These are phyloP conservation scores for Cladosporium sp. DNA, from an alignment of 2,329 filamentous ascomycete genomes.

Conservation along the genomic window DNA sequence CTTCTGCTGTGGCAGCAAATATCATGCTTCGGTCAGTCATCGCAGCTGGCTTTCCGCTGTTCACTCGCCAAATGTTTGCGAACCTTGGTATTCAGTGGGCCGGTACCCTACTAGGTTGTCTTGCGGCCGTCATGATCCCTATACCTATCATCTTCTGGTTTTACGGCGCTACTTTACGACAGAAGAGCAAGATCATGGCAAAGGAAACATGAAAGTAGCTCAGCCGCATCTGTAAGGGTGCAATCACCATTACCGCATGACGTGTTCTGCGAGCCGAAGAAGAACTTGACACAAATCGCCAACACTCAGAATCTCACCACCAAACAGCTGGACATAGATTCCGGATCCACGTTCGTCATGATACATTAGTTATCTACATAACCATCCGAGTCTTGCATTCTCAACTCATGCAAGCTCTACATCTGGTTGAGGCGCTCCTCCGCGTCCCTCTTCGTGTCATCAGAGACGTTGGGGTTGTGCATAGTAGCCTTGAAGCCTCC, in stretches of 20 bases:
- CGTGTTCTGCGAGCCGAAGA: too few relatives aligned
- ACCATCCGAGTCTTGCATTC: too few relatives aligned
- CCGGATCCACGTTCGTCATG: too few relatives aligned
- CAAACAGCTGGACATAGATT: too few relatives aligned
- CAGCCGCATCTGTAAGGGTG: too few relatives aligned
- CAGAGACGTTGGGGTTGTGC: conserved; percentile 55
- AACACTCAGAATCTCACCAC: too few relatives aligned
- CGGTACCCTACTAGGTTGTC: conserved; percentile 9
- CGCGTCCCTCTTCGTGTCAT: conserved; percentile 54
- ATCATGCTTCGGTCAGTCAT: conserved; percentile 13
- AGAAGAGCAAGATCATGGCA: conserved; percentile 4
- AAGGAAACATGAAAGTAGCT: too few relatives aligned
- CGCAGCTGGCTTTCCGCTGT: conserved; percentile 9
- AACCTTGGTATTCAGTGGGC: conserved; percentile 14
- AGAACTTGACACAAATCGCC: too few relatives aligned
- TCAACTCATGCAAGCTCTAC: conserved; percentile 11
- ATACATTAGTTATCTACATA: too few relatives aligned
- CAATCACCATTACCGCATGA: too few relatives aligned
- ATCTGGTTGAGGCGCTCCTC: conserved; percentile 49
- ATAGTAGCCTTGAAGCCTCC: conserved; percentile 37
- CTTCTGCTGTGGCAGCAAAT: conserved; percentile 12
- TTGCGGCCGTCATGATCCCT: conserved; percentile 11
- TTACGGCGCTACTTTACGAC: conserved; percentile 3
- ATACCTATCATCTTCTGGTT: conserved; percentile 9
- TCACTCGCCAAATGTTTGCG: conserved; percentile 11